phyloP scores from a whole-genome alignment of 257 asterid species.

The Coffea eugenioides region DNA sequence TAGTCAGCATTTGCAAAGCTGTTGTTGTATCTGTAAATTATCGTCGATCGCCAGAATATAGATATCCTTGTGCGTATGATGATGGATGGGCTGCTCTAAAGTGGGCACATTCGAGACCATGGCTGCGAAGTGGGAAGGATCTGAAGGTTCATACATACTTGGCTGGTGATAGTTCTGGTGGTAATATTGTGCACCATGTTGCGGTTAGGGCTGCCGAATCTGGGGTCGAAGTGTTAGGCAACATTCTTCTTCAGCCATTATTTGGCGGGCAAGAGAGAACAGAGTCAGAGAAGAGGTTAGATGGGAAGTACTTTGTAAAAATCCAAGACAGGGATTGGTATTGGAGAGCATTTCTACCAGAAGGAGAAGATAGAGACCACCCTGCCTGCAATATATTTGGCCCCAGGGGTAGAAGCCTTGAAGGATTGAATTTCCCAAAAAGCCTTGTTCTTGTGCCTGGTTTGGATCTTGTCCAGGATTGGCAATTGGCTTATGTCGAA shows the following conservation, averaged over 20 bases:
- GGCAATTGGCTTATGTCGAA: constrained; percentile 44
- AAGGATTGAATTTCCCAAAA: constrained; percentile 31
- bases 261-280: constrained; percentile 41
- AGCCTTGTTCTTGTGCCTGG: constrained; percentile 44
- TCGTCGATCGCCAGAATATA: constrained; percentile 47
- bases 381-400: constrained; percentile 51
- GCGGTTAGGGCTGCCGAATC: constrained; percentile 33
- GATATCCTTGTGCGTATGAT: constrained; percentile 44
- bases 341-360: constrained; percentile 45
- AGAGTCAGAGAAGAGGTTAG: constrained; percentile 37
- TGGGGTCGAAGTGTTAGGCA: constrained; percentile 35
- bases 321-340: constrained; percentile 52
- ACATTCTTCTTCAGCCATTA: constrained; percentile 43
- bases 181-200: constrained; percentile 43
- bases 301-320: constrained; percentile 42
- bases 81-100: constrained; percentile 49
- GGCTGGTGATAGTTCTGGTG: constrained; percentile 53
- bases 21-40: constrained; percentile 45
- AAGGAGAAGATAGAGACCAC: constrained; percentile 49
- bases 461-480: constrained; percentile 45
- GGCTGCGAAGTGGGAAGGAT: constrained; percentile 43
- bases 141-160: constrained; percentile 31
- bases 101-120: constrained; percentile 39
- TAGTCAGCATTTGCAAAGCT: constrained; percentile 39
- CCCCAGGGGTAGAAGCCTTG: constrained; percentile 31